A percentile compares a stretch with the other conserved stretches of the same genome.
Evolutionary conservation across 306 rosid species (phyloP).

Genomic region (Dicorynia guianensis): DNA sequence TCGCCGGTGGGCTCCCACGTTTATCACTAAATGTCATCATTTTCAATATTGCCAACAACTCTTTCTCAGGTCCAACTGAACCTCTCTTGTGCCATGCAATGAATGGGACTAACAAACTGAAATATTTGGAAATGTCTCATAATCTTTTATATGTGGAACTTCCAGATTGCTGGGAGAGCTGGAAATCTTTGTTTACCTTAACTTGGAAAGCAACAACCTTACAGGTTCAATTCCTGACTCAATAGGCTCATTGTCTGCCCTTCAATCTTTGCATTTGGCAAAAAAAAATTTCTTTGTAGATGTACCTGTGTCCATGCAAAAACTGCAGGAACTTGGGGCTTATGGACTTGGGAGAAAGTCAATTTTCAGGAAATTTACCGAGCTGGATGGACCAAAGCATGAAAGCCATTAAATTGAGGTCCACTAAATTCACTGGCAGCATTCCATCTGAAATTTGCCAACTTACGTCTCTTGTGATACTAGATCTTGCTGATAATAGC

Average conservation of each 20-base stretch:
- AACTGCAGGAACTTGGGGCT: not conserved
- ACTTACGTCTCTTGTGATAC: not conserved
- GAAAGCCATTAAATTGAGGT: not conserved
- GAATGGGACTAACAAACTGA: not conserved
- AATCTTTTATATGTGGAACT: slow-evolving; percentile 32
- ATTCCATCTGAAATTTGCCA: not conserved
- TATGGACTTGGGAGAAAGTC: not conserved
- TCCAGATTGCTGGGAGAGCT: slow-evolving; percentile 28
- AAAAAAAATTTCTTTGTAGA: not conserved
- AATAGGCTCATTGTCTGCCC: not conserved
- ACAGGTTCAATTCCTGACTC: slow-evolving; percentile 24
- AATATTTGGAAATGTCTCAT: slow-evolving; percentile 26
- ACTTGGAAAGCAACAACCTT: slow-evolving; percentile 23
- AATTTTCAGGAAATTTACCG: not conserved
- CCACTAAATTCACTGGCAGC: not conserved
- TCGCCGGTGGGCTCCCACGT: slow-evolving; percentile 21
- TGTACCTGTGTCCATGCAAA: slow-evolving; percentile 11
- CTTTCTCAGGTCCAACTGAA: slow-evolving; percentile 38
- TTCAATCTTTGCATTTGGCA: not conserved
- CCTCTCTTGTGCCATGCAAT: not conserved
- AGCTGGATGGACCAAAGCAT: not conserved
- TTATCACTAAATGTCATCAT: slow-evolving; percentile 15
- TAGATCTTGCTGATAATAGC: slow-evolving; percentile 3
- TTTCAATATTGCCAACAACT: slow-evolving; percentile 6
- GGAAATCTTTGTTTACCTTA: not conserved